Evolutionary conservation across 1,139 yeast genomes (phyloP).

Genomic region (Trichomonascaceae sp.): DNA sequence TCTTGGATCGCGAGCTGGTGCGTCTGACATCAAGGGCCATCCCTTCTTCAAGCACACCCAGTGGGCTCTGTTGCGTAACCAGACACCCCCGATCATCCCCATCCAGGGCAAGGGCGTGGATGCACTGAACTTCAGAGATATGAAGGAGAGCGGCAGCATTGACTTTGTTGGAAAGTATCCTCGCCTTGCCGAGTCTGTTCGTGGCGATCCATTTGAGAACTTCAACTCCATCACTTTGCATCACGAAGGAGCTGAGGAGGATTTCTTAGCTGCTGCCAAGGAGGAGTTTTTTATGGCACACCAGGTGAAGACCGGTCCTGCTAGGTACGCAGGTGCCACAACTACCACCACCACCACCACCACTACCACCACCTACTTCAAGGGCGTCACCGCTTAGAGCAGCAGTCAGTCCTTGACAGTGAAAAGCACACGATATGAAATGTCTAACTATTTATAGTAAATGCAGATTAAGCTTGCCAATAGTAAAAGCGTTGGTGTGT

Average conservation of each 20-base stretch:
- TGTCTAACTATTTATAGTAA: neutral
- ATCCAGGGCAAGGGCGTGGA: constrained; percentile 53
- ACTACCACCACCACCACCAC: too few relatives aligned
- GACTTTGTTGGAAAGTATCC: constrained; percentile 17
- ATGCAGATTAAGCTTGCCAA: too few relatives aligned
- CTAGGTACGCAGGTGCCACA: too few relatives aligned
- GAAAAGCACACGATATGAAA: too few relatives aligned
- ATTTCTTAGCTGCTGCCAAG: too few relatives aligned
- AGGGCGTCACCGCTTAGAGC: too few relatives aligned
- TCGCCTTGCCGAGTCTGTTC: neutral
- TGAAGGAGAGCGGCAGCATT: constrained; percentile 21
- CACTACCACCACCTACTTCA: too few relatives aligned
- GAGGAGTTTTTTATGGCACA: too few relatives aligned
- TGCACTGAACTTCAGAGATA: constrained; percentile 19
- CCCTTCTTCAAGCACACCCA: constrained; percentile 81
- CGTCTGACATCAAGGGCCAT: constrained; percentile 84
- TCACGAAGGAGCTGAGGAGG: constrained; percentile 32
- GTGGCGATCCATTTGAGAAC: constrained; percentile 67
- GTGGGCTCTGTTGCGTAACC: constrained; percentile 90
- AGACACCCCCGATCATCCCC: constrained; percentile 91
- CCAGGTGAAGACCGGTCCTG: too few relatives aligned
- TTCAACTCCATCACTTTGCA: constrained; percentile 85
- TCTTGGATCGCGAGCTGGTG: constrained; percentile 85
- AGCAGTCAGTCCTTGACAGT: too few relatives aligned
- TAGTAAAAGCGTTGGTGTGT: too few relatives aligned